phyloP scores from a whole-genome alignment of 2,329 filamentous ascomycete genomes.

The Beauveria rudraprayagi region DNA sequence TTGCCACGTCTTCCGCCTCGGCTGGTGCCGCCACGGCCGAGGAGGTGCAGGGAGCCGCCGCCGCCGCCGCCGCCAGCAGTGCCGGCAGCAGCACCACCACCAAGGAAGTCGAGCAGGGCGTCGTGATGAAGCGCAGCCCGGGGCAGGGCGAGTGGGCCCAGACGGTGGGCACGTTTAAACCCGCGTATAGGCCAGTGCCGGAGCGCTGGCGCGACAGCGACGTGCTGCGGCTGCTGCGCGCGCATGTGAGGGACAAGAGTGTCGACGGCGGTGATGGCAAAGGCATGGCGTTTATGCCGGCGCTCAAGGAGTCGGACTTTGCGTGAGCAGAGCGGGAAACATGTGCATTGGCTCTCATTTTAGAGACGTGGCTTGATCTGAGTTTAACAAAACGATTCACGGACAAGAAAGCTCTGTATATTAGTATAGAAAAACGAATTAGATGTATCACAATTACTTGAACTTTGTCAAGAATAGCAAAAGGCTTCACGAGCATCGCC shows the following conservation, averaged over 20 bases:
- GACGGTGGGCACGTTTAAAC: slow-evolving; percentile 89
- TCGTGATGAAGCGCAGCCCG: slow-evolving; percentile 25
- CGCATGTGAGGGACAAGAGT: slow-evolving; percentile 64
- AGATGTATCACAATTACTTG: not conserved
- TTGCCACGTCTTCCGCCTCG: slow-evolving; percentile 20
- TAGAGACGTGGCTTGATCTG: not conserved
- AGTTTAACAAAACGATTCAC: not conserved
- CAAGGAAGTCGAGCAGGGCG: slow-evolving; percentile 13
- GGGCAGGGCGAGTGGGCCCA: slow-evolving; percentile 82
- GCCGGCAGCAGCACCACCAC: too few relatives aligned
- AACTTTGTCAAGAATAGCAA: not conserved
- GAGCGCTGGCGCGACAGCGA: slow-evolving; percentile 76
- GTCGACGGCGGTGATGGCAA: slow-evolving; percentile 29
- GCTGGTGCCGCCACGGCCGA: slow-evolving; percentile 17
- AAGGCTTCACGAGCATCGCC: not conserved
- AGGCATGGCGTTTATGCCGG: slow-evolving; percentile 53
- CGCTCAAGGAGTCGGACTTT: slow-evolving; percentile 23
- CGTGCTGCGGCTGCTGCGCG: slow-evolving; percentile 66
- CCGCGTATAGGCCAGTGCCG: slow-evolving; percentile 86
- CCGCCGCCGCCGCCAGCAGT: slow-evolving; percentile 9
- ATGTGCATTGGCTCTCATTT: not conserved
- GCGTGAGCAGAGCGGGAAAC: not conserved
- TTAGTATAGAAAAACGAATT: not conserved
- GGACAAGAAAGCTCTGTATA: not conserved
- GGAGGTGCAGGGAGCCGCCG: slow-evolving; percentile 13